Base-by-base conservation (phyloP, 2,329 filamentous ascomycete genomes). In the Hyphodiscus sp. region DNA sequence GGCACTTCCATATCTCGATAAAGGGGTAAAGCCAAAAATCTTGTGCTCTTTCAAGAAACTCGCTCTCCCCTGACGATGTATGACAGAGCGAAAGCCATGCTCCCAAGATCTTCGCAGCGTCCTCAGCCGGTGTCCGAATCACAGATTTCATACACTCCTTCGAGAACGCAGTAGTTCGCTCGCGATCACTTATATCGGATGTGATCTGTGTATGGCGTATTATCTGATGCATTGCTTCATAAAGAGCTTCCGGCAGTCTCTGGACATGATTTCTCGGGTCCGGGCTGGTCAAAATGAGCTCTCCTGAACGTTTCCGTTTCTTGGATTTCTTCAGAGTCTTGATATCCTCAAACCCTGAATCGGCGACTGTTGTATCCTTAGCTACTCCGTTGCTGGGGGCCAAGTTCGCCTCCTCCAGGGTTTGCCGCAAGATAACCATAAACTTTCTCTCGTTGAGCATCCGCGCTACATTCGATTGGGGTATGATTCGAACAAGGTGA, bases 391-490 rank as follows among this genome's bases (percentile, higher is more conserved):
- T 62, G 42, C 67, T 61, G 41, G 62, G 62, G 41, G 62, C 64
- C 41, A 68, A 64, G 46, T 66, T 64, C 58, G 73, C 58, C 49
- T 90, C 85, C 47, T 80, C 76, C 47, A 91, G 70, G 0, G 85
- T 81, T 61, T 82, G 79, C 61, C 85, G 81, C 43, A 95, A 67
- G 10, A 89, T 79, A 1, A 72, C 70, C 33, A 87, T 71, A 50
- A 95, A 89, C 45, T 81, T 78, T 53, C 85, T 77, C 54, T 91
- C 84, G 20, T 81, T 83, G 7, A 95, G 75, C 3, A 87, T 82
- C 54, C 83, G 83, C 9, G 88, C 87, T 20, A 89, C 74, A 11
- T 82, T 84, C 45, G 86, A 83, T 0, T 83, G 73, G 0, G 88
- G 85, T 18, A 92, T 80, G n/a, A 82, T 73, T 48, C 76, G 73